Evolutionary conservation across 352 stramenopile genomes (phyloP).

Genomic region (Phytopythium oedochilum): DNA sequence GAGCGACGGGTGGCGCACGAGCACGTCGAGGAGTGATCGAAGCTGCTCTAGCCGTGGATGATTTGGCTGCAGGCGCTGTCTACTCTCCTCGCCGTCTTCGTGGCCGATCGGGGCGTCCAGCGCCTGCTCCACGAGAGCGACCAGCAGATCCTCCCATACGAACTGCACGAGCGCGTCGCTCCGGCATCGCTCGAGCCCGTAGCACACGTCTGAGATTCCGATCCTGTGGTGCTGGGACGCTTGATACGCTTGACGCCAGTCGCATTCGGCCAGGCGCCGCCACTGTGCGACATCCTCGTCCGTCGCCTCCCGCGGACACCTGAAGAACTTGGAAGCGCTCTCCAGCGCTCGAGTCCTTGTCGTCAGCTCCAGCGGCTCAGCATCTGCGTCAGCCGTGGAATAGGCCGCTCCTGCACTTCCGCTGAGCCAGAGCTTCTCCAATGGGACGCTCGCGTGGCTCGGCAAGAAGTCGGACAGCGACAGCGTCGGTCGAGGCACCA

Average conservation of each 20-base stretch:
- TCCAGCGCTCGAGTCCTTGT: conserved; percentile 3
- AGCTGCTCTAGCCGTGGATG: background rate
- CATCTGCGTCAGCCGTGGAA: background rate
- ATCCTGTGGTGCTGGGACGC: background rate
- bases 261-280: conserved; percentile 24
- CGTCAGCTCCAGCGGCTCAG: background rate
- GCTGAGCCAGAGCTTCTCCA: conserved; percentile 18
- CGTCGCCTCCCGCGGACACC: conserved; percentile 16
- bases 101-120: background rate
- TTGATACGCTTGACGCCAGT: conserved; percentile 35
- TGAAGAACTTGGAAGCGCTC: conserved; percentile 23
- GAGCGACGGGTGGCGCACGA: conserved; percentile 28
- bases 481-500: conserved; percentile 38
- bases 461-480: conserved; percentile 34
- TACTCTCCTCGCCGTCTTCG: background rate
- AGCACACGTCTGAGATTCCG: background rate
- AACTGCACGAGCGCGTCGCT: conserved; percentile 40
- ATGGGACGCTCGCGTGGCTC: conserved; percentile 8
- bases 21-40: conserved; percentile 14
- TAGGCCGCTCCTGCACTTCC: background rate
- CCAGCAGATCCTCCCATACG: conserved; percentile 48
- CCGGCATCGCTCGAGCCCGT: conserved; percentile 27
- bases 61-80: too few relatives aligned
- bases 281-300: conserved; percentile 20
- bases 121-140: conserved; percentile 16